These are phyloP conservation scores for Diaporthe humulicola DNA, from an alignment of 2,329 filamentous ascomycete species.

Conservation along the genomic window DNA sequence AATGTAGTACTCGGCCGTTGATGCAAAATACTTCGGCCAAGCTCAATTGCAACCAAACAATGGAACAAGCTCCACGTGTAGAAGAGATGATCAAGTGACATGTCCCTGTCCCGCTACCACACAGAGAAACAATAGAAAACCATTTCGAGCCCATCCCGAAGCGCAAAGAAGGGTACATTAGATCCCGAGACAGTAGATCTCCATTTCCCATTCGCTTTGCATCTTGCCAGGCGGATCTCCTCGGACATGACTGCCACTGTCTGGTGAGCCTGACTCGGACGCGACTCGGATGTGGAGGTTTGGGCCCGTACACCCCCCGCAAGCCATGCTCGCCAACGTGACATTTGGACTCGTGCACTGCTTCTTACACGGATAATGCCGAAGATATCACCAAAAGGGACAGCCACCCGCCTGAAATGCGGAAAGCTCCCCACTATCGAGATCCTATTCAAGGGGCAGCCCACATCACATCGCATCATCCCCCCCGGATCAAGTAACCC, in stretches of 20 bases:
- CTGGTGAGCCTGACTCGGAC: not conserved
- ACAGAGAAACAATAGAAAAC: no score
- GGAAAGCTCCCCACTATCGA: not conserved
- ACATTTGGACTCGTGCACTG: not conserved
- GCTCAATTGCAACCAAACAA: not conserved
- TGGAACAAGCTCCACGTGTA: not conserved
- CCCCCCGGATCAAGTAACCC: not conserved
- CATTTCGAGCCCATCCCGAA: not conserved
- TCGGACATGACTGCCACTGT: constrained; percentile 2
- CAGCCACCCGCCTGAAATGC: not conserved
- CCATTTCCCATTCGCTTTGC: not conserved
- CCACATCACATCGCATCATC: not conserved
- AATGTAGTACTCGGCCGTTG: not conserved
- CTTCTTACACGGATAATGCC: not conserved
- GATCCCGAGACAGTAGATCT: not conserved
- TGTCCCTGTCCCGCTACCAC: not conserved
- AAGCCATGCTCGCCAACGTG: not conserved
- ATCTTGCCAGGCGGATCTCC: not conserved
- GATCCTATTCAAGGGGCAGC: not conserved
- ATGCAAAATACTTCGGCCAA: not conserved
- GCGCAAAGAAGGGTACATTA: not conserved
- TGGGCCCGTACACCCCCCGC: not conserved
- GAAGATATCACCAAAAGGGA: not conserved
- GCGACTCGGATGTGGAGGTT: not conserved
- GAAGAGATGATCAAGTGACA: not conserved